A percentile compares a stretch with the other conserved stretches of the same genome.
Evolutionary conservation across 345 rosid genomes (phyloP).

Genomic region (Lepidium didymum): DNA sequence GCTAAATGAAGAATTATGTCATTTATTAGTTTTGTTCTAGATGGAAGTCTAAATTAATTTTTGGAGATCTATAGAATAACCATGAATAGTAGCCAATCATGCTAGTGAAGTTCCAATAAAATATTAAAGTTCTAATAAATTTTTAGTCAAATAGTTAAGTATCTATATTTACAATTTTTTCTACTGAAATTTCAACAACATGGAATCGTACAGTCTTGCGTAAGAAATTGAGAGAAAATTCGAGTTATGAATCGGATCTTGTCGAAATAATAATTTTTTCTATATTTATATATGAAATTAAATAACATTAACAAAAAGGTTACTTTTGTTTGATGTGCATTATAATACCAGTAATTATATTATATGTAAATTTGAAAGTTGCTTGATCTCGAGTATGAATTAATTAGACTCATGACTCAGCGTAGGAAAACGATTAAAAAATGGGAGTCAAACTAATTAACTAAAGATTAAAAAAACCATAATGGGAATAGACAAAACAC

Average conservation of each 20-base stretch:
- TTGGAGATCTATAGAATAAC: background rate
- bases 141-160: no score
- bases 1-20: background rate
- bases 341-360: background rate
- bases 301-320: background rate
- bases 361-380: background rate
- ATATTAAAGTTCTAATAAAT: no score
- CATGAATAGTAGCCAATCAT: background rate
- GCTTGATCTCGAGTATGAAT: background rate
- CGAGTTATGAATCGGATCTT: no score
- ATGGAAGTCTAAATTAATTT: background rate
- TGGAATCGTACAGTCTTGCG: no score
- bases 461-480: background rate
- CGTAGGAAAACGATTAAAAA: background rate
- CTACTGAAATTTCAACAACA: no score
- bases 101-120: no score
- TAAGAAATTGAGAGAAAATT: no score
- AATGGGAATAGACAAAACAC: slow-evolving; percentile 12
- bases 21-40: background rate
- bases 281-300: no score
- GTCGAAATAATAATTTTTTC: no score
- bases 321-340: background rate
- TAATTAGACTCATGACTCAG: background rate
- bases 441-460: background rate
- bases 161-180: no score